Evolutionary conservation across 306 rosid species (phyloP).

Genomic region (Psophocarpus tetragonolobus): DNA sequence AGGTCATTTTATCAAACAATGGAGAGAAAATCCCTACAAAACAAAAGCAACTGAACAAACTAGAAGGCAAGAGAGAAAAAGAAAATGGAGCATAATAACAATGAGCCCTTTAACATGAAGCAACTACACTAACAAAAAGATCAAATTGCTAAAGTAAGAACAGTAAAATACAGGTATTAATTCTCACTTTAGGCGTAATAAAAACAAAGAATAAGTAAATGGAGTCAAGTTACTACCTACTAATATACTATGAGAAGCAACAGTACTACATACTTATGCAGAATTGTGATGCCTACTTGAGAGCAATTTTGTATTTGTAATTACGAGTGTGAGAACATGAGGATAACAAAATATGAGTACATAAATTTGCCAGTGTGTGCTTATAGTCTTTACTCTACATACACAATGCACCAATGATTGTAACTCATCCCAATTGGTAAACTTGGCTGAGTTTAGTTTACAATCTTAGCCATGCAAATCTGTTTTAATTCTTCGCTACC

Average conservation of each 20-base stretch:
- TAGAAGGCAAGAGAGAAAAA: neutral
- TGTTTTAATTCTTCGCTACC: neutral
- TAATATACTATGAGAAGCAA: conserved; percentile 18
- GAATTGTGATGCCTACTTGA: conserved; percentile 5
- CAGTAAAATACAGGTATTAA: conserved; percentile 4
- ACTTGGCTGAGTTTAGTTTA: neutral
- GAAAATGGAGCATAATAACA: conserved; percentile 8
- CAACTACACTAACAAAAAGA: conserved; percentile 7
- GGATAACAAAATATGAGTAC: neutral
- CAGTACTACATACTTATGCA: conserved; percentile 23
- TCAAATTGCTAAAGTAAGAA: neutral
- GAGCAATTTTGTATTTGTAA: conserved; percentile 24
- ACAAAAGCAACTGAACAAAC: neutral
- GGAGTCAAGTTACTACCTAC: neutral
- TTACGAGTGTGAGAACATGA: neutral
- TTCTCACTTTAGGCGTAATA: neutral
- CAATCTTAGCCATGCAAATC: neutral
- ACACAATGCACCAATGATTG: neutral
- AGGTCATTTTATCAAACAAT: conserved; percentile 10
- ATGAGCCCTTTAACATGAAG: neutral
- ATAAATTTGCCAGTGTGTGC: neutral
- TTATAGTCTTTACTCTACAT: neutral
- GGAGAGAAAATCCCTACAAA: neutral
- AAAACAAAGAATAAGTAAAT: neutral
- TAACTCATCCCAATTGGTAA: neutral